Conservation (phyloP, 306 rosid species). For the Echinosophora koreensis region DNA sequence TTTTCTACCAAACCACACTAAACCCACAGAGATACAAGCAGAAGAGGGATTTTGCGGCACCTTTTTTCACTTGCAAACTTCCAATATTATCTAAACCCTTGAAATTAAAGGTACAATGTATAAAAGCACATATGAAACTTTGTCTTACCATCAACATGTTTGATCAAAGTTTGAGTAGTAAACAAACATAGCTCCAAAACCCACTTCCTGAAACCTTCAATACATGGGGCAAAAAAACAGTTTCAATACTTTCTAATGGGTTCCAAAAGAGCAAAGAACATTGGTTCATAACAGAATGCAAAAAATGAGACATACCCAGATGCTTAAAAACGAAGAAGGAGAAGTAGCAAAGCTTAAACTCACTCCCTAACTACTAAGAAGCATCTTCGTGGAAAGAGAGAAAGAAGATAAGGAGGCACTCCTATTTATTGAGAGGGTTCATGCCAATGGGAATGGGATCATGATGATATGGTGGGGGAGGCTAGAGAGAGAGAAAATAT, state of each 20-base stretch:
- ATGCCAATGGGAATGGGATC: neutral
- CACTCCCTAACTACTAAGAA: neutral
- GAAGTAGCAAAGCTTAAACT: constrained; percentile 40
- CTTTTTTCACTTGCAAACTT: too few relatives aligned
- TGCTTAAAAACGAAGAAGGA: neutral
- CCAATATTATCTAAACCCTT: neutral
- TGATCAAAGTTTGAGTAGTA: neutral
- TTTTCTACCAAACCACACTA: too few relatives aligned
- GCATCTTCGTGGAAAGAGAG: constrained; percentile 34
- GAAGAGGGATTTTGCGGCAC: too few relatives aligned
- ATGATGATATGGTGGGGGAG: neutral
- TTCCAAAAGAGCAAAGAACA: neutral
- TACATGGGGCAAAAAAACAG: neutral
- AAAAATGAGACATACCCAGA: constrained; percentile 11
- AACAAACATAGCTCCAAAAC: neutral
- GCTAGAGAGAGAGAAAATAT: neutral
- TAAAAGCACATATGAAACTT: neutral
- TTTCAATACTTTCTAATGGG: too few relatives aligned
- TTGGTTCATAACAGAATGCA: neutral
- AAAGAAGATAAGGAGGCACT: neutral
- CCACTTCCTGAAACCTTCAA: constrained; percentile 11
- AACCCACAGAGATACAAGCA: too few relatives aligned
- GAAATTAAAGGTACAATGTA: constrained; percentile 9
- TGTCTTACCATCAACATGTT: neutral
- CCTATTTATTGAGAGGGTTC: too few relatives aligned